phyloP scores from a whole-genome alignment of 352 stramenopile species.

The Pythium rhizo-oryzae region DNA sequence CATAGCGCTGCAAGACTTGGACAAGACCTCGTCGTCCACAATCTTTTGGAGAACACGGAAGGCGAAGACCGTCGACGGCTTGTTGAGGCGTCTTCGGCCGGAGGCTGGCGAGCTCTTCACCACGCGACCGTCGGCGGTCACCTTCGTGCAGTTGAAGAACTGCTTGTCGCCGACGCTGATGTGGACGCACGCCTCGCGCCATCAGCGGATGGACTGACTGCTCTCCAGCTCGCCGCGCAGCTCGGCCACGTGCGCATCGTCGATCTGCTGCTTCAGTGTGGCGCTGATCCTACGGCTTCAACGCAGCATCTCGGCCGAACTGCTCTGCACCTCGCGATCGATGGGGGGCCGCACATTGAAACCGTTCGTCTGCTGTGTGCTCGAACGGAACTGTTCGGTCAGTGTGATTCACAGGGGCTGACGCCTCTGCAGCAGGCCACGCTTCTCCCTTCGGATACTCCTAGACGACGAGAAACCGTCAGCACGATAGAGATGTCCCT shows the following conservation, averaged over 20 bases:
- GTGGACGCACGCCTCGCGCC: slow-evolving; percentile 30
- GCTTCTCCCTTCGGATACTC: slow-evolving; percentile 13
- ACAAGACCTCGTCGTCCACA: slow-evolving; percentile 30
- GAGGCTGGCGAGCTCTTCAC: slow-evolving; percentile 46
- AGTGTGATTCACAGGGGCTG: slow-evolving; percentile 31
- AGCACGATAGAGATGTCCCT: slow-evolving; percentile 31
- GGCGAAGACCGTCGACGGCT: neutral
- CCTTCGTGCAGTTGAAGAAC: slow-evolving; percentile 36
- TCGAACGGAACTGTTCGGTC: slow-evolving; percentile 14
- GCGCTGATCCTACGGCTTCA: slow-evolving; percentile 28
- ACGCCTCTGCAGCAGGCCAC: slow-evolving; percentile 34
- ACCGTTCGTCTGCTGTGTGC: slow-evolving; percentile 27
- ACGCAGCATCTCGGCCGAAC: slow-evolving; percentile 30
- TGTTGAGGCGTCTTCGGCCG: slow-evolving; percentile 25
- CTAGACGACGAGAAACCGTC: slow-evolving; percentile 28
- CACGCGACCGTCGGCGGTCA: slow-evolving; percentile 35
- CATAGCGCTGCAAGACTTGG: slow-evolving; percentile 43
- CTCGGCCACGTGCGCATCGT: slow-evolving; percentile 30
- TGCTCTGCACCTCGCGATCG: slow-evolving; percentile 40
- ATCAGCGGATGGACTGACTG: slow-evolving; percentile 33
- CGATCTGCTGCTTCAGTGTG: slow-evolving; percentile 44
- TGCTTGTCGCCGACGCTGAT: slow-evolving; percentile 36
- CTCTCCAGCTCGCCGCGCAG: slow-evolving; percentile 36
- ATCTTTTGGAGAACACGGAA: slow-evolving; percentile 14
- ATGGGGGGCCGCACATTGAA: slow-evolving; percentile 11